Evolutionary conservation across 371 early-diverging fungal species (phyloP), one percentile per base, ranked within the genome.

Genomic region (Mortierella sp.): DNA sequence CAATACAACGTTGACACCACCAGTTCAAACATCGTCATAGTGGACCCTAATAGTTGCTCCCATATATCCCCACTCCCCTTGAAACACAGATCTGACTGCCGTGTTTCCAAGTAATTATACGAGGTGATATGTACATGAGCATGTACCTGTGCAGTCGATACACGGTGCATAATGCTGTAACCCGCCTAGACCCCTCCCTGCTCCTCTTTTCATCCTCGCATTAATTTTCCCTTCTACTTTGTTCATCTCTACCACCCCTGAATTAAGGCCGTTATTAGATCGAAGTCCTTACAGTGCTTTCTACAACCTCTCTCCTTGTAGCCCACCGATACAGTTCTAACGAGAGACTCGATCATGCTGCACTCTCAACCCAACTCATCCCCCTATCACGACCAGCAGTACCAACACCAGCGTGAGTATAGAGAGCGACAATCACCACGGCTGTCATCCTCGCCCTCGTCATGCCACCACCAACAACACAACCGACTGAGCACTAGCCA

Each of bases 351-450:
- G 52, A 17, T 7, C 4, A 46, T 37, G 47, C n/a, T 46, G 21
- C 63, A 63, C 32, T 23, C 54, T 41, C 51, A 53, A 9, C 5
- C 43, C 53, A 47, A 39, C 53, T 28, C 55, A 26, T 8, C 47
- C 8, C 55, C 47, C 11, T 48, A 63, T 31, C 60, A 67, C 21
- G 50, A 60, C 14, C 65, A 64, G 26, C 63, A 63, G 15, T 49
- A 59, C 14, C 56, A 50, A 32, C 60, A 48, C 11, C 59, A 58
- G 4, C 60, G 60, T 21, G 50, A 60, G 9, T 42, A 21, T 51
- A 12, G 19, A 17, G 60, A 60, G 6, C 56, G 26, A 15, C 63
- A 34, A 12, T 37, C 50, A 26, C 27, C 63, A 27, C 39, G 56
- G 5, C 26, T 48, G n/a, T 42, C 27, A 11, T 24, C 64, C 21